A percentile compares a stretch with the other conserved stretches of the same genome.
Conservation (phyloP, 2,329 filamentous ascomycete genomes). For the Penicillium sp. region DNA sequence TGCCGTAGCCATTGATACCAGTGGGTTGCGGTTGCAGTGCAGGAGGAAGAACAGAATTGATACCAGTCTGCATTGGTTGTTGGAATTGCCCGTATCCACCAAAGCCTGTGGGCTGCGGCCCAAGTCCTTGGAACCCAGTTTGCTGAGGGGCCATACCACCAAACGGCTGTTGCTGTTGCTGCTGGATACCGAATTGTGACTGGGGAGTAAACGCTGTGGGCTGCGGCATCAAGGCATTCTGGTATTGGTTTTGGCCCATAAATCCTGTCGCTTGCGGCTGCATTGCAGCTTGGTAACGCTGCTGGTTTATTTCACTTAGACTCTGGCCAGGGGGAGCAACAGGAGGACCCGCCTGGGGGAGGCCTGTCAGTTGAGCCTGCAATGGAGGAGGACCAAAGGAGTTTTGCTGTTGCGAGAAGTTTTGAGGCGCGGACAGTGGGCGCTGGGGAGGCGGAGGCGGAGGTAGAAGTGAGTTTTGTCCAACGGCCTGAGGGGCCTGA, state of each 20-base stretch:
- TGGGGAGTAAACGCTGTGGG: conserved; percentile 50
- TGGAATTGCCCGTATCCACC: conserved; percentile 49
- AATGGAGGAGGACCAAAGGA: conserved; percentile 72
- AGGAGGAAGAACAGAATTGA: conserved; percentile 55
- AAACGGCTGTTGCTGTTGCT: conserved; percentile 42
- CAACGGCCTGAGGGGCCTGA: conserved; percentile 63
- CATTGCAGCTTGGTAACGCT: conserved; percentile 59
- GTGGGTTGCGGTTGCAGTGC: conserved; percentile 53
- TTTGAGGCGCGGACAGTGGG: conserved; percentile 83
- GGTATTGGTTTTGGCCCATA: conserved; percentile 42
- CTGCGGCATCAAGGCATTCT: conserved; percentile 46
- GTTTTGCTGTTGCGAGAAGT: conserved; percentile 68
- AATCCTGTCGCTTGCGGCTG: conserved; percentile 68
- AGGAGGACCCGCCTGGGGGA: conserved; percentile 55
- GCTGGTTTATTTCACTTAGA: conserved; percentile 69
- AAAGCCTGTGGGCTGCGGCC: conserved; percentile 57
- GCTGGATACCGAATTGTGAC: conserved; percentile 47
- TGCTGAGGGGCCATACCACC: conserved; percentile 36
- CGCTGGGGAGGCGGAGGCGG: conserved; percentile 80
- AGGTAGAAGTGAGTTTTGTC: conserved; percentile 65
- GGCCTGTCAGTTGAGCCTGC: conserved; percentile 80
- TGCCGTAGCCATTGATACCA: conserved; percentile 52
- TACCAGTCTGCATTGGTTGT: conserved; percentile 50
- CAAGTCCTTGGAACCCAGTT: conserved; percentile 46
- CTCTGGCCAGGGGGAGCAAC: conserved; percentile 74